A percentile compares a stretch with the other conserved stretches of the same genome.
Conservation (phyloP, 2,329 filamentous ascomycete species). For the Apiospora rasikravindrae region DNA sequence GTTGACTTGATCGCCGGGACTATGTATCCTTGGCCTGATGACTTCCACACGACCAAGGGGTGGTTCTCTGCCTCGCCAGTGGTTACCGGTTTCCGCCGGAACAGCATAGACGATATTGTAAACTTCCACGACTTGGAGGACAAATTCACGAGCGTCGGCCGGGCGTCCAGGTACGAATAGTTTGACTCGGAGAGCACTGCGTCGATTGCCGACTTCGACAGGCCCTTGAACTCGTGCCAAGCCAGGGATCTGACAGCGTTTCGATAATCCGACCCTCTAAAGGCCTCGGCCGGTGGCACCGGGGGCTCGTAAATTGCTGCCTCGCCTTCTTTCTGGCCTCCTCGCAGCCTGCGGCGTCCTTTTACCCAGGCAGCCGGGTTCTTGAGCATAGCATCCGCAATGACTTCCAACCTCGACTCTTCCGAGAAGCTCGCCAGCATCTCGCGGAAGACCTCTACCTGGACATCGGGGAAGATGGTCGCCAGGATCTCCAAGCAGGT, state of each 20-base stretch:
- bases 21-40: conserved; percentile 59
- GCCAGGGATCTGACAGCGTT: conserved; percentile 70
- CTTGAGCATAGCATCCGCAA: conserved; percentile 78
- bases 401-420: conserved; percentile 76
- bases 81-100: conserved; percentile 64
- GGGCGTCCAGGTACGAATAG: conserved; percentile 75
- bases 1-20: conserved; percentile 69
- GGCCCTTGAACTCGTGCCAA: conserved; percentile 76
- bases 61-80: conserved; percentile 62
- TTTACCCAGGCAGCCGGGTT: conserved; percentile 73
- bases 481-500: conserved; percentile 70
- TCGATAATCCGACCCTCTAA: conserved; percentile 71
- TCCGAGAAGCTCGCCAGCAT: conserved; percentile 77
- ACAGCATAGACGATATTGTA: conserved; percentile 72
- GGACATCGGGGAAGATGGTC: conserved; percentile 79
- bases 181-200: conserved; percentile 83
- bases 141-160: conserved; percentile 70
- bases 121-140: conserved; percentile 80
- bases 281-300: conserved; percentile 67
- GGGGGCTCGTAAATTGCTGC: conserved; percentile 36
- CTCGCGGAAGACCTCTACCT: conserved; percentile 81
- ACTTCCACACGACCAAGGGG: conserved; percentile 66
- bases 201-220: conserved; percentile 75
- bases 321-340: conserved; percentile 38
- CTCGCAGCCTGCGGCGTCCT: conserved; percentile 61